Conservation (phyloP, 305 asterid species). For the Fraxinus xanthoxyloides region DNA sequence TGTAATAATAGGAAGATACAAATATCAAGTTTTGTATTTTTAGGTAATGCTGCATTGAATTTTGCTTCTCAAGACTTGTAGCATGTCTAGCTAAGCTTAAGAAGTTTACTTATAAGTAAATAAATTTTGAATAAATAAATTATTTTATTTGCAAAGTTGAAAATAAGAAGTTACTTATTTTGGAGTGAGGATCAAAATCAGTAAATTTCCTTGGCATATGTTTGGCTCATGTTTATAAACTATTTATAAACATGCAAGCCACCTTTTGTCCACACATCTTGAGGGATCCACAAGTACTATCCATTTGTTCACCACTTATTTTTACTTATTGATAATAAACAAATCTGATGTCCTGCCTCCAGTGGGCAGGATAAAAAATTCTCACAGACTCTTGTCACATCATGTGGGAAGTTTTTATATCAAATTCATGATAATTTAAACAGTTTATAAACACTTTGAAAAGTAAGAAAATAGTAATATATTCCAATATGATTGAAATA, state of each 20-base stretch:
- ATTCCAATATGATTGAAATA: neutral
- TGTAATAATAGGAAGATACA: neutral
- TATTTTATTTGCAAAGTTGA: neutral
- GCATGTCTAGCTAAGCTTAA: neutral
- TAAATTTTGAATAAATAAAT: neutral
- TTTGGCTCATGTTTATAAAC: neutral
- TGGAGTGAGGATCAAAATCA: neutral
- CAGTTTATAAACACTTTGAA: neutral
- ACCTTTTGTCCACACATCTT: neutral
- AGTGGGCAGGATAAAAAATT: neutral
- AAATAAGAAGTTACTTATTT: neutral
- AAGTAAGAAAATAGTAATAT: neutral
- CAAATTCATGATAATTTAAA: neutral
- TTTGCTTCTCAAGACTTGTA: neutral
- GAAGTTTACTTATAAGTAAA: neutral
- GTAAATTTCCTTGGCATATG: neutral
- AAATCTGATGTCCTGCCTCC: neutral
- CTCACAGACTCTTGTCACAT: neutral
- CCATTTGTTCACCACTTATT: neutral
- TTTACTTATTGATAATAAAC: neutral
- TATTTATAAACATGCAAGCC: neutral
- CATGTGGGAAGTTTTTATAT: neutral
- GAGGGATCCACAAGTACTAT: neutral
- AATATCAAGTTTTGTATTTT: neutral
- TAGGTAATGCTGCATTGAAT: neutral